These are phyloP conservation scores for Xylariomycetidae sp. DNA, from an alignment of 2,329 filamentous ascomycete genomes.

Conservation along the genomic window DNA sequence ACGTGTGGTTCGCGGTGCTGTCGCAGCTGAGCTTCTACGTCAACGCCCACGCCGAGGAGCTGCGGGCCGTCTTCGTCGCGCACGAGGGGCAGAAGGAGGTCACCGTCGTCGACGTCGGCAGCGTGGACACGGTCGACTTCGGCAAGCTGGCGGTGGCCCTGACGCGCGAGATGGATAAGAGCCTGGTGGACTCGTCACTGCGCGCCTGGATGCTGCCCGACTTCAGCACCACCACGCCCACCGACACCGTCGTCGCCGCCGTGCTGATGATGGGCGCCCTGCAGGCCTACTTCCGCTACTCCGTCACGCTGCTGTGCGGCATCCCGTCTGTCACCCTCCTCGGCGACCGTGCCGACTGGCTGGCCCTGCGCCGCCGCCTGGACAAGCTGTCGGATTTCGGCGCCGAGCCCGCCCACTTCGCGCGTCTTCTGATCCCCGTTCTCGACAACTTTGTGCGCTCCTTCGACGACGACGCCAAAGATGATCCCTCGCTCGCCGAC, in stretches of 20 bases:
- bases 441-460: slow-evolving; percentile 31
- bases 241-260: slow-evolving; percentile 36
- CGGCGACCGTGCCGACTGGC: slow-evolving; percentile 41
- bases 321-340: slow-evolving; percentile 47
- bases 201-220: slow-evolving; percentile 43
- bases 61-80: slow-evolving; percentile 35
- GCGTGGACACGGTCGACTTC: slow-evolving; percentile 1
- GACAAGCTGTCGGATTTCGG: slow-evolving; percentile 33
- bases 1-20: slow-evolving; percentile 47
- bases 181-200: slow-evolving; percentile 34
- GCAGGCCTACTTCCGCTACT: slow-evolving; percentile 42
- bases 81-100: slow-evolving; percentile 32
- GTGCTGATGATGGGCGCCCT: slow-evolving; percentile 46
- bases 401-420: slow-evolving; percentile 27
- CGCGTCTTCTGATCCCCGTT: slow-evolving; percentile 30
- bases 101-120: slow-evolving; percentile 1
- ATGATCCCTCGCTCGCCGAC: slow-evolving; percentile 16
- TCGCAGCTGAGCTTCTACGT: slow-evolving; percentile 40
- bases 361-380: slow-evolving; percentile 24
- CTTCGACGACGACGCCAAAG: slow-evolving; percentile 31
- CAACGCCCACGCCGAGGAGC: slow-evolving; percentile 38
- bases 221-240: slow-evolving; percentile 43
- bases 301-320: slow-evolving; percentile 31
- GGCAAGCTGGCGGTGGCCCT: slow-evolving; percentile 21
- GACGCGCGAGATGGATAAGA: slow-evolving; percentile 31